Conservation (phyloP, 208 protist genomes). For the Leishmania mexicana region DNA sequence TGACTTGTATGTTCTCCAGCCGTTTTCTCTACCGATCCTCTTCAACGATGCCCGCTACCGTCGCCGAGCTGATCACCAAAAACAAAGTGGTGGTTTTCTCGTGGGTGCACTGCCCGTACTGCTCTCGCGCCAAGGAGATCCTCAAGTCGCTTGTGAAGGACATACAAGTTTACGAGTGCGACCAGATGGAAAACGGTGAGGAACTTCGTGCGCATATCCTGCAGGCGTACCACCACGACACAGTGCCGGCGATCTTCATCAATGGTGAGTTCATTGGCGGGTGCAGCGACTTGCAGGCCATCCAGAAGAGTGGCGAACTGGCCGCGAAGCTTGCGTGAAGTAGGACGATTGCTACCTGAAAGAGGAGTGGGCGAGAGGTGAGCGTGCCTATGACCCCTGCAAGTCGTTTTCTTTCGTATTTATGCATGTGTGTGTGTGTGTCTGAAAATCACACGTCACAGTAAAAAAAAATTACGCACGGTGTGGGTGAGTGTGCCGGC, state of each 20-base stretch:
- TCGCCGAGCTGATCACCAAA: conserved; percentile 41
- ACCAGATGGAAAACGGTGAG: conserved; percentile 61
- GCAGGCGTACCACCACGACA: conserved; percentile 63
- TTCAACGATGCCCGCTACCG: conserved; percentile 28
- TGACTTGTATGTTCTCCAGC: neutral
- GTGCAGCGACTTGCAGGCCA: conserved; percentile 48
- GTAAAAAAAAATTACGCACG: neutral
- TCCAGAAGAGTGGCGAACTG: conserved; percentile 57
- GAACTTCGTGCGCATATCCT: conserved; percentile 49
- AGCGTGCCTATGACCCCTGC: neutral
- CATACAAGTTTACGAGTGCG: conserved; percentile 59
- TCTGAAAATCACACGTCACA: neutral
- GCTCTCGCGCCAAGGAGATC: conserved; percentile 60
- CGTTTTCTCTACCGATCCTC: conserved; percentile 2
- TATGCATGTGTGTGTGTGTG: neutral
- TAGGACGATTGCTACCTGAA: neutral
- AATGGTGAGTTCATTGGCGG: conserved; percentile 79
- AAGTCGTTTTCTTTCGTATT: neutral
- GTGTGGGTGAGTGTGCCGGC: neutral
- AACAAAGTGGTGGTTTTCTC: conserved; percentile 76
- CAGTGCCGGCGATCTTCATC: conserved; percentile 80
- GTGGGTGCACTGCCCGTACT: conserved; percentile 70
- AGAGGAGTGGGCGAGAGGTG: neutral
- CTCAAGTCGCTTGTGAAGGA: conserved; percentile 47
- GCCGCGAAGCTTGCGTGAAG: conserved; percentile 43